phyloP scores from a whole-genome alignment of 495 filamentous ascomycete genomes.

The Talaromyces wortmannii region DNA sequence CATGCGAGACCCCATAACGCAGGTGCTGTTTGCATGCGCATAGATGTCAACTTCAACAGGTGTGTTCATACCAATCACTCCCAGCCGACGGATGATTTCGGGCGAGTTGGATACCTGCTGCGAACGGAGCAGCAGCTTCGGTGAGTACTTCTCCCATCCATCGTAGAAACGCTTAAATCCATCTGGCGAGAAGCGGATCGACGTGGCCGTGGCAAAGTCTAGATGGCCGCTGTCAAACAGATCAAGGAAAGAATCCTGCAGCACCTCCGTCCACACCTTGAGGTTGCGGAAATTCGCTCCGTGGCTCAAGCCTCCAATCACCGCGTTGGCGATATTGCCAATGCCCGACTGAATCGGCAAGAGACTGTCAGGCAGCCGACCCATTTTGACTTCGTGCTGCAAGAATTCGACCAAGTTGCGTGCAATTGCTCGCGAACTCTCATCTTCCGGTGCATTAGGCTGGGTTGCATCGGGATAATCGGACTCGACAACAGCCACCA shows the following conservation, averaged over 20 bases:
- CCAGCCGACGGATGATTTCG: conserved; percentile 84
- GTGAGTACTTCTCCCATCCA: conserved; percentile 71
- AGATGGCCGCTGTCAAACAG: conserved; percentile 87
- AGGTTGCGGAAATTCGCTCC: conserved; percentile 79
- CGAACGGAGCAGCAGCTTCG: conserved; percentile 79
- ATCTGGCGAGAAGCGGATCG: conserved; percentile 84
- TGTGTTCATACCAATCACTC: conserved; percentile 93
- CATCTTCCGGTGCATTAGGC: conserved; percentile 72
- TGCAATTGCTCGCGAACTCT: conserved; percentile 64
- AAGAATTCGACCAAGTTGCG: conserved; percentile 82
- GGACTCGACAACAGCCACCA: conserved; percentile 79
- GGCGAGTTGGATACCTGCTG: conserved; percentile 91
- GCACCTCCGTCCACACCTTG: conserved; percentile 89
- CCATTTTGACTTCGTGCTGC: conserved; percentile 69
- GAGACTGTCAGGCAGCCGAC: conserved; percentile 69
- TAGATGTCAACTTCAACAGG: conserved; percentile 93
- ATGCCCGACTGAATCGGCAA: conserved; percentile 86
- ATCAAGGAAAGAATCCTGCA: conserved; percentile 91
- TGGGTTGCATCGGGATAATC: conserved; percentile 78
- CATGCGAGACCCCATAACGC: conserved; percentile 88
- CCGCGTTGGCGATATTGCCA: conserved; percentile 91
- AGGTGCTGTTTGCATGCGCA: conserved; percentile 87
- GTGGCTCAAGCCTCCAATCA: conserved; percentile 76
- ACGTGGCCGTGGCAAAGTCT: conserved; percentile 88
- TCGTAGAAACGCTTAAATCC: conserved; percentile 92